phyloP scores from a whole-genome alignment of 73 alveolate genomes.

The Tetrahymena elliotti region DNA sequence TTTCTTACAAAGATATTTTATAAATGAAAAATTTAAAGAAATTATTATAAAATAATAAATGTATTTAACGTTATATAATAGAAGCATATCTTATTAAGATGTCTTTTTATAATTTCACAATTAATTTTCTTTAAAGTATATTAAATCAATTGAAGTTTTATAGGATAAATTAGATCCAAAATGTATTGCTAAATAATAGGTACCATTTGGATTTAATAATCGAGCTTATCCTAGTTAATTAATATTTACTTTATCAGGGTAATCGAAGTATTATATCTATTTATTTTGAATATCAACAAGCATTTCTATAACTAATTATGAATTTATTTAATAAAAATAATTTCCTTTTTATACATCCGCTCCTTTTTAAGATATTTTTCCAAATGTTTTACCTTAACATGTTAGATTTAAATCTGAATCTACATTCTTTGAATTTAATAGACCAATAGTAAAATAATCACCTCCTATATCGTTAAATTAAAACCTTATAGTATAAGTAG shows the following conservation, averaged over 20 bases:
- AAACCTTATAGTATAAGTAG: neutral
- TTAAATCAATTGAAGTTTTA: neutral
- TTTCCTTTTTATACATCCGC: neutral
- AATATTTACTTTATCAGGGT: neutral
- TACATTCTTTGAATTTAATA: neutral
- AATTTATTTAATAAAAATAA: too few species aligned
- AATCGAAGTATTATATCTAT: neutral
- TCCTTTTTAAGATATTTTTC: neutral
- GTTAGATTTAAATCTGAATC: neutral
- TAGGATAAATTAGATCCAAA: neutral
- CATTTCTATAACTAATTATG: neutral
- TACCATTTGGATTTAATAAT: neutral
- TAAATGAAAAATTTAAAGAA: too few species aligned
- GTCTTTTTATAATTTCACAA: neutral
- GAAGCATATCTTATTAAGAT: too few species aligned
- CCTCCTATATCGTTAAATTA: neutral
- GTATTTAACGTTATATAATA: too few species aligned
- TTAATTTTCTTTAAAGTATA: neutral
- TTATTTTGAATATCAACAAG: neutral
- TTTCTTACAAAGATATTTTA: too few species aligned
- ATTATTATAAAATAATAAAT: too few species aligned
- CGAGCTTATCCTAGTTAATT: neutral
- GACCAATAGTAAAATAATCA: neutral
- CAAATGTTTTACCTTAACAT: neutral
- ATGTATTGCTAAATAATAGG: neutral